phyloP scores from a whole-genome alignment of 306 rosid genomes.

The Fagus sylvatica region DNA sequence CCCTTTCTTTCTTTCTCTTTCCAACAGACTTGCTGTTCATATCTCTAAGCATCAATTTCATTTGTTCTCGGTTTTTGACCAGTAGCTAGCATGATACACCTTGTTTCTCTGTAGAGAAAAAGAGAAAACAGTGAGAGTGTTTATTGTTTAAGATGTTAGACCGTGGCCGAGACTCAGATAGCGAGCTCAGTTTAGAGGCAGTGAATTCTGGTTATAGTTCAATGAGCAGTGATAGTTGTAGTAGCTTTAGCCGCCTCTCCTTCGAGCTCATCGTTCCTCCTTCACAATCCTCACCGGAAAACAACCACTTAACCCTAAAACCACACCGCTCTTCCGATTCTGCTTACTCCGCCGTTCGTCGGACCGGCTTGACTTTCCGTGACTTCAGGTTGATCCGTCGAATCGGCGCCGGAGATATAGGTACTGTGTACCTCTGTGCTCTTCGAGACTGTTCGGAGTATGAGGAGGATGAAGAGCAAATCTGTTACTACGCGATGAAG shows the following conservation, averaged over 20 bases:
- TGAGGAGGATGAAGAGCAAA: constrained; percentile 14
- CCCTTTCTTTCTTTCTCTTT: constrained; percentile 7
- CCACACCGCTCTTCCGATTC: constrained; percentile 96
- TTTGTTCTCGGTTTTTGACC: no score
- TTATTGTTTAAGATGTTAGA: constrained; percentile 55
- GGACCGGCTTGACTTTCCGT: constrained; percentile 60
- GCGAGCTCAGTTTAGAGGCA: constrained; percentile 48
- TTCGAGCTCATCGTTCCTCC: constrained; percentile 53
- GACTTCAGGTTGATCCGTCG: constrained; percentile 81
- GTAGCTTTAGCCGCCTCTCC: constrained; percentile 91
- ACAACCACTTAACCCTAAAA: constrained; percentile 43
- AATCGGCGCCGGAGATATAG: constrained; percentile 91
- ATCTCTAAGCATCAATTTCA: no score
- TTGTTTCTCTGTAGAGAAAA: not conserved
- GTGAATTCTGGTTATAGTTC: constrained; percentile 65
- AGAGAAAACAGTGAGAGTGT: not conserved
- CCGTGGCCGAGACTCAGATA: constrained; percentile 61
- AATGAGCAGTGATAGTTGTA: constrained; percentile 88
- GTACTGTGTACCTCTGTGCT: constrained; percentile 83
- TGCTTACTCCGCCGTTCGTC: constrained; percentile 79
- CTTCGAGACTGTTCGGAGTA: constrained; percentile 38
- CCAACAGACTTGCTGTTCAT: not conserved
- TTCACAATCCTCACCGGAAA: constrained; percentile 44
- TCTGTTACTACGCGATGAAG: constrained; percentile 79
- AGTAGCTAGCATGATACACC: not conserved